Evolutionary conservation across 768 basidiomycete species (phyloP).

Genomic region (Tylopilus vinaceipallidus): DNA sequence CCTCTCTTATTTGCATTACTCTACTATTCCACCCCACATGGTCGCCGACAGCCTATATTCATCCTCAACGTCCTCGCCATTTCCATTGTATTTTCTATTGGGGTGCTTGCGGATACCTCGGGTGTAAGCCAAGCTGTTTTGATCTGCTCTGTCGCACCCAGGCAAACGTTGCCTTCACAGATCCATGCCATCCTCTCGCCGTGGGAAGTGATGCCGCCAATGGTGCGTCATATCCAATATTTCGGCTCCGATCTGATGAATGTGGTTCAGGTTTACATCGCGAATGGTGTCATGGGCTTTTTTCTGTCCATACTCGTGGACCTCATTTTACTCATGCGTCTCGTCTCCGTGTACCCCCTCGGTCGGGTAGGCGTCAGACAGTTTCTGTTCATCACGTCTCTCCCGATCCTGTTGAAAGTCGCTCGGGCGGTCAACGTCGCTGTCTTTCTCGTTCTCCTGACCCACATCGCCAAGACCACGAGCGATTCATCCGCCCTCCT

Average conservation of each 20-base stretch:
- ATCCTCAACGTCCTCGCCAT: slow-evolving; percentile 27
- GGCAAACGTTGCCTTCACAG: slow-evolving; percentile 8
- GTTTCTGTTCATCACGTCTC: slow-evolving; percentile 18
- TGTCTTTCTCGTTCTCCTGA: slow-evolving; percentile 27
- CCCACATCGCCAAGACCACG: slow-evolving; percentile 17
- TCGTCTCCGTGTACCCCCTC: slow-evolving; percentile 27
- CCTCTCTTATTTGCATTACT: slow-evolving; percentile 31
- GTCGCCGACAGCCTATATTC: slow-evolving; percentile 28
- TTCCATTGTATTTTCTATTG: slow-evolving; percentile 20
- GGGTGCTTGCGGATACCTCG: slow-evolving; percentile 20
- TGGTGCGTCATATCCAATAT: slow-evolving; percentile 6
- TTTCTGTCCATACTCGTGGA: slow-evolving; percentile 32
- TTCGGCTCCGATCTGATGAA: neutral
- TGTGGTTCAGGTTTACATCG: slow-evolving; percentile 19
- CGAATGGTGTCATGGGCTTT: slow-evolving; percentile 30
- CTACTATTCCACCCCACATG: slow-evolving; percentile 27
- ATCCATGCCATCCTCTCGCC: slow-evolving; percentile 25
- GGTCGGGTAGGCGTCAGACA: slow-evolving; percentile 9
- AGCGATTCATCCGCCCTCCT: slow-evolving; percentile 10
- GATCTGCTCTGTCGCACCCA: neutral
- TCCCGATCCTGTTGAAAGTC: slow-evolving; percentile 31
- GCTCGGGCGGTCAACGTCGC: slow-evolving; percentile 27
- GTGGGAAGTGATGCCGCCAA: slow-evolving; percentile 3
- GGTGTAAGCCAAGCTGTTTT: slow-evolving; percentile 14
- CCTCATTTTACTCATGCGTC: slow-evolving; percentile 28